phyloP scores from a whole-genome alignment of 2,329 filamentous ascomycete genomes.

The Amauroascus verrucosus region DNA sequence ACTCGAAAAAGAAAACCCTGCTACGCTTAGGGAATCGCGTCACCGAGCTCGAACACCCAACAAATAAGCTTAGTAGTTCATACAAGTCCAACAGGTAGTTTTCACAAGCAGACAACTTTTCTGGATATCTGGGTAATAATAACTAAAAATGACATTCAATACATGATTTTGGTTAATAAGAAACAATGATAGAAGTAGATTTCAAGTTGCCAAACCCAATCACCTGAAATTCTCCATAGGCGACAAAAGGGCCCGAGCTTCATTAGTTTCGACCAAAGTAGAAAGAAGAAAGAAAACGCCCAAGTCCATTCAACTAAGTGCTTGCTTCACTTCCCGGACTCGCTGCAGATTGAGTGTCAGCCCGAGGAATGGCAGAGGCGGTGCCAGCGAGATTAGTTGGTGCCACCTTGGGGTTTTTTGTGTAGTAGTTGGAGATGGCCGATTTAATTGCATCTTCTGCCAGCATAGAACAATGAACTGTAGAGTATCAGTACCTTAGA shows the following conservation, averaged over 20 bases:
- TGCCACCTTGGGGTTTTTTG: constrained; percentile 70
- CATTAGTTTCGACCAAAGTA: not conserved
- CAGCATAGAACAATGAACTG: constrained; percentile 85
- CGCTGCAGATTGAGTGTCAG: constrained; percentile 40
- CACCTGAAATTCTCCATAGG: not conserved
- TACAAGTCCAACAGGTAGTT: not conserved
- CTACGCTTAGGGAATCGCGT: not conserved
- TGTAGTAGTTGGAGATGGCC: constrained; percentile 82
- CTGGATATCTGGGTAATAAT: not conserved
- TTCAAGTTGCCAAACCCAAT: not conserved
- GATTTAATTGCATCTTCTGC: constrained; percentile 90
- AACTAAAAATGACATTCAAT: not conserved
- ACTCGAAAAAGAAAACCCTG: too few species aligned
- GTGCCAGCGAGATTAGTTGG: constrained; percentile 69
- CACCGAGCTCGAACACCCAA: not conserved
- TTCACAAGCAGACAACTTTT: not conserved
- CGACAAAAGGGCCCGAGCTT: not conserved
- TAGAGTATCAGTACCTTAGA: not conserved
- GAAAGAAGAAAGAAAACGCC: not conserved
- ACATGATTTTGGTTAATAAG: not conserved
- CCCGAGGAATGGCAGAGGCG: constrained; percentile 55
- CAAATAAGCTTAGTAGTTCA: not conserved
- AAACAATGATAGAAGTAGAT: not conserved
- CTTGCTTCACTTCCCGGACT: constrained; percentile 1
- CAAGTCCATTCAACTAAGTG: not conserved